Conservation (phyloP, 2,329 filamentous ascomycete species). For the Plectosphaerella cucumerina region DNA sequence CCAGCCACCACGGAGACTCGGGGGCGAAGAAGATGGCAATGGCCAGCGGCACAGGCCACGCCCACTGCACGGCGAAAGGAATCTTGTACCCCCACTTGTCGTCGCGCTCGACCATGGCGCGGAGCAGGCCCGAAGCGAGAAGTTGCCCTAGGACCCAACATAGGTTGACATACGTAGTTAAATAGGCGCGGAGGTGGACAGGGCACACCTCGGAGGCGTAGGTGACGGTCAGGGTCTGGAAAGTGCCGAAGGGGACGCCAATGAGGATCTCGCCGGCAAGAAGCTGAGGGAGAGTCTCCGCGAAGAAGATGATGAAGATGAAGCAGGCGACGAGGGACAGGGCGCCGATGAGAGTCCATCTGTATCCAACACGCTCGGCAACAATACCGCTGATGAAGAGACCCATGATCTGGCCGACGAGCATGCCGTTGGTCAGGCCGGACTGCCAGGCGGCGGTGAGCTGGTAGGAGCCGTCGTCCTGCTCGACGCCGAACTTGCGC, state of each 20-base stretch:
- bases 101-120: constrained; percentile 28
- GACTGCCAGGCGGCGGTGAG: constrained; percentile 48
- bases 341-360: constrained; percentile 40
- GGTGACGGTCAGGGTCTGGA: constrained; percentile 41
- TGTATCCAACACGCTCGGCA: constrained; percentile 41
- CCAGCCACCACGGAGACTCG: constrained; percentile 47
- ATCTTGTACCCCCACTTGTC: constrained; percentile 42
- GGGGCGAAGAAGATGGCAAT: constrained; percentile 38
- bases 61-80: constrained; percentile 45
- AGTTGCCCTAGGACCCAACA: constrained; percentile 47
- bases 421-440: constrained; percentile 42
- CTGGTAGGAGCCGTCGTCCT: constrained; percentile 34
- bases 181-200: constrained; percentile 41
- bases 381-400: constrained; percentile 44
- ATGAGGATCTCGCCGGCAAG: constrained; percentile 42
- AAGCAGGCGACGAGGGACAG: constrained; percentile 34
- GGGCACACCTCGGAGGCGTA: constrained; percentile 46
- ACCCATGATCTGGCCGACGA: constrained; percentile 46
- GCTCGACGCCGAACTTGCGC: constrained; percentile 30
- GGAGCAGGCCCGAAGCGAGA: constrained; percentile 37
- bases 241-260: constrained; percentile 42
- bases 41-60: constrained; percentile 40
- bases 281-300: constrained; percentile 32
- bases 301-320: constrained; percentile 47
- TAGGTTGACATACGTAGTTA: constrained; percentile 44